phyloP scores from a whole-genome alignment of 2,329 filamentous ascomycete species.

The Ilyonectria robusta region DNA sequence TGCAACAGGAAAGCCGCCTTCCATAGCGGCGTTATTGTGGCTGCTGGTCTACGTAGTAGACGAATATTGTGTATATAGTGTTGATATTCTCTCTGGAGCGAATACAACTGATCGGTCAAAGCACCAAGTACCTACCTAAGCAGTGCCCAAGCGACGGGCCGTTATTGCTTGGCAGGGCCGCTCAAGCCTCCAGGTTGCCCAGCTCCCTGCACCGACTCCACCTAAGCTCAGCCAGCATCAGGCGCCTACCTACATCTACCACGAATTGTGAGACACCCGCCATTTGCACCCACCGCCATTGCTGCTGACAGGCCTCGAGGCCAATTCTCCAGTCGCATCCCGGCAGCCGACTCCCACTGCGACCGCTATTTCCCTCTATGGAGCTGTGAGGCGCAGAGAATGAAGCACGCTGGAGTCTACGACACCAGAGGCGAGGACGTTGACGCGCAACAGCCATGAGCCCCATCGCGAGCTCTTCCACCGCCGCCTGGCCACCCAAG shows the following conservation, averaged over 20 bases:
- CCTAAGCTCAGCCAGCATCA: background rate
- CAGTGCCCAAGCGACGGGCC: constrained; percentile 1
- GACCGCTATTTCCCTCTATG: constrained; percentile 32
- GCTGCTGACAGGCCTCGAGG: background rate
- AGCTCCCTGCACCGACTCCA: background rate
- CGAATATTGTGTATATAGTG: too few species aligned
- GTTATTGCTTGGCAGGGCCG: background rate
- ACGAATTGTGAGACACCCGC: background rate
- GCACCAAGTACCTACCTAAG: background rate
- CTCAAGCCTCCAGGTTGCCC: background rate
- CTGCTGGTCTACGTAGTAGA: background rate
- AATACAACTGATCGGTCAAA: background rate
- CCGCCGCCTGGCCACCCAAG: constrained; percentile 57
- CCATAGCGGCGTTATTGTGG: background rate
- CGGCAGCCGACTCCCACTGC: background rate
- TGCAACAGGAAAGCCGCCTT: background rate
- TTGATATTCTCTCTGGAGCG: background rate
- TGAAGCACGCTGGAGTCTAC: constrained; percentile 40
- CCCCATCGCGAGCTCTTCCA: constrained; percentile 51
- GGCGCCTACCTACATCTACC: background rate
- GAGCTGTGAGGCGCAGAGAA: constrained; percentile 40
- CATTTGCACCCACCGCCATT: background rate
- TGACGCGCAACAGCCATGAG: constrained; percentile 60
- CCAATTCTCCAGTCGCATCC: background rate
- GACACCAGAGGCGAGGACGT: constrained; percentile 41